Base-by-base conservation (phyloP, 2,329 filamentous ascomycete species). In the Thyridium curvatum region DNA sequence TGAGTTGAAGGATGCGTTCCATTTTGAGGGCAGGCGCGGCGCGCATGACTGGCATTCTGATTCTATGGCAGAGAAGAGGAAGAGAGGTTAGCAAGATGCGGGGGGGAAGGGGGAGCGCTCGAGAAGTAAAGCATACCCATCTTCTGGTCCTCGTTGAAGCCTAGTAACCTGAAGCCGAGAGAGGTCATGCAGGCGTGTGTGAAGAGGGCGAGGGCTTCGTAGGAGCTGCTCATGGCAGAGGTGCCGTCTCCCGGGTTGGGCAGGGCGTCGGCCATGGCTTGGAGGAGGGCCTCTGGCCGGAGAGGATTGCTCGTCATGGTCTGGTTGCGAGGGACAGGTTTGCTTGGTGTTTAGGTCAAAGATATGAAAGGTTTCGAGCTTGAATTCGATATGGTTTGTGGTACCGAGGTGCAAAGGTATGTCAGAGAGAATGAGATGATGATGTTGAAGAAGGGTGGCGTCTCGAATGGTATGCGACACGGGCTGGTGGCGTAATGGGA, bases 131-230 rank as follows among this genome's bases (percentile, higher is more conserved):
- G 50, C 65, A 43, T 62, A 87, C 86, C 74, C 47, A 86, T 77
- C 35, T 70, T 77, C 55, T 89, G 79, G 38, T 91, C 87, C 61
- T 97, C 88, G 35, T 83, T 76, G n/a, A 95, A 81, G 2, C 90
- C 90, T 14, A 88, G 64, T 3, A 97, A 71, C 38, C 82, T 75
- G 59, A 96, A 97, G 46, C 81, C 86, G 3, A 91, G 78, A 8
- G 82, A 81, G 17, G 77, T 59, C 80, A 97, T 86, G 52, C 82
- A 88, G 4, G 87, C 84, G 60, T 98, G 91, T 15, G 82, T 71
- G 46, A 94, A 82, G 17, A 97, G 74, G 13, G 87, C 88, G 44
- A 96, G 69, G 35, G 84, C 87, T 64, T 97, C 90, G 58, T 84
- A 87, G 0, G 84, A 76, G 41, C 76, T 82, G 48, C 81, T 80